A percentile compares a stretch with the other conserved stretches of the same genome.
Evolutionary conservation across 2,329 filamentous ascomycete species (phyloP).

Genomic region (Hirsutella minnesotensis): DNA sequence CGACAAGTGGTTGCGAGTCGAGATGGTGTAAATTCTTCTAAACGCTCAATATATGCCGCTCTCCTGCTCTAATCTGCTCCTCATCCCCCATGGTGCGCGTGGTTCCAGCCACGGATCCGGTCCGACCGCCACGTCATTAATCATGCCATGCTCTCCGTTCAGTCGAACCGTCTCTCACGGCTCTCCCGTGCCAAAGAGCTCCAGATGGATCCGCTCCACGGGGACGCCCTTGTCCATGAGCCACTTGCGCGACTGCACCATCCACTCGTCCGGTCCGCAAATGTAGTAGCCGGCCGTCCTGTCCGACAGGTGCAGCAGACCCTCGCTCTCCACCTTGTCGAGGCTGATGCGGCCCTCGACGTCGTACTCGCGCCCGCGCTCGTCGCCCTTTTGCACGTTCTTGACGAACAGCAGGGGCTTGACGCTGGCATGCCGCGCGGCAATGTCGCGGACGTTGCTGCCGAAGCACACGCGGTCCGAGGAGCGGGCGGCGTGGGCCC

Average conservation of each 20-base stretch:
- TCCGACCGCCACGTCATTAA: too few relatives aligned
- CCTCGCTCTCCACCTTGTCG: conserved; percentile 32
- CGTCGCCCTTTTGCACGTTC: conserved; percentile 26
- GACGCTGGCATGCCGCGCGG: conserved; percentile 12
- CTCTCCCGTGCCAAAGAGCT: conserved; percentile 49
- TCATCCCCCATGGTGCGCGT: too few relatives aligned
- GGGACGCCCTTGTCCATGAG: conserved; percentile 41
- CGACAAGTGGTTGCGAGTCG: too few relatives aligned
- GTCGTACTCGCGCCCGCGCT: conserved; percentile 41
- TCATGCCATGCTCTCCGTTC: background rate
- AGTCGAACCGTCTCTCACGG: conserved; percentile 8
- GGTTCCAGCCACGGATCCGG: too few relatives aligned
- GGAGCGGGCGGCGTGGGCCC: conserved; percentile 49
- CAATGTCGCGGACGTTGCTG: conserved; percentile 31
- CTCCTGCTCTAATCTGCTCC: too few relatives aligned
- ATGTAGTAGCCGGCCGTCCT: conserved; percentile 49
- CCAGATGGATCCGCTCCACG: conserved; percentile 44
- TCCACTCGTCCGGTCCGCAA: conserved; percentile 58
- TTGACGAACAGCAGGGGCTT: conserved; percentile 40
- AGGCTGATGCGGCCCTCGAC: conserved; percentile 45
- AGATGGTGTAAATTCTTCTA: too few relatives aligned
- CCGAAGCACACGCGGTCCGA: conserved; percentile 42
- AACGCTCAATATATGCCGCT: background rate
- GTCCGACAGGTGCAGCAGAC: conserved; percentile 40
- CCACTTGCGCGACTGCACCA: conserved; percentile 42